phyloP scores from a whole-genome alignment of 345 rosid species.

The Moricandia moricandioides region DNA sequence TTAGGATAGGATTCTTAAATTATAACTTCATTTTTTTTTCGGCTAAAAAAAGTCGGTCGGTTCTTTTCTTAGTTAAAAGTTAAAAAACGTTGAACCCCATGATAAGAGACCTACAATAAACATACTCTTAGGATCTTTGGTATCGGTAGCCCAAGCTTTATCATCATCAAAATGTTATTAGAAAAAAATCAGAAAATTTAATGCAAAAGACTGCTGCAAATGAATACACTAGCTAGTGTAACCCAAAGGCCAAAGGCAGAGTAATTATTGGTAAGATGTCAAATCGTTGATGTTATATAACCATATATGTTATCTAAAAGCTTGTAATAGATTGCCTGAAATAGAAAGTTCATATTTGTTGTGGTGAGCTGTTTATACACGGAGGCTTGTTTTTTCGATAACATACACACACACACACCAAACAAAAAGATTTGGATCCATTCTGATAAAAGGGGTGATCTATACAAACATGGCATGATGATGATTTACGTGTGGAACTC shows the following conservation, averaged over 20 bases:
- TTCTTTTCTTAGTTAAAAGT: too few relatives aligned
- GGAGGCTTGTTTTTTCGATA: slow-evolving; percentile 9
- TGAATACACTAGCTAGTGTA: background rate
- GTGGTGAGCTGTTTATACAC: slow-evolving; percentile 12
- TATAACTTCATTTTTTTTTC: too few relatives aligned
- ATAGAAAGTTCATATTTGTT: slow-evolving; percentile 9
- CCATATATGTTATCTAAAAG: background rate
- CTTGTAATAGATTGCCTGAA: background rate
- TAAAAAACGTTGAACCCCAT: too few relatives aligned
- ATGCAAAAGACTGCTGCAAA: background rate
- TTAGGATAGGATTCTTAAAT: too few relatives aligned
- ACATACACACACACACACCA: background rate
- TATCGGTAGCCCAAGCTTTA: slow-evolving; percentile 9
- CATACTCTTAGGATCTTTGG: too few relatives aligned
- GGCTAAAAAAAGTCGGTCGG: too few relatives aligned
- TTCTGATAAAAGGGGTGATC: slow-evolving; percentile 4
- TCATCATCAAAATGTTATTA: slow-evolving; percentile 14
- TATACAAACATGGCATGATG: background rate
- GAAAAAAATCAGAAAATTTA: too few relatives aligned
- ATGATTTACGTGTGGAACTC: slow-evolving; percentile 26
- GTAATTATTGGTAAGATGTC: slow-evolving; percentile 10
- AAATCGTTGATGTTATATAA: slow-evolving; percentile 5
- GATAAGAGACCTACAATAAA: too few relatives aligned
- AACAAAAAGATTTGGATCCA: slow-evolving; percentile 10
- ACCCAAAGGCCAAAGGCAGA: background rate